phyloP scores from a whole-genome alignment of 2,329 filamentous ascomycete species.

The Pyrenophora seminiperda region DNA sequence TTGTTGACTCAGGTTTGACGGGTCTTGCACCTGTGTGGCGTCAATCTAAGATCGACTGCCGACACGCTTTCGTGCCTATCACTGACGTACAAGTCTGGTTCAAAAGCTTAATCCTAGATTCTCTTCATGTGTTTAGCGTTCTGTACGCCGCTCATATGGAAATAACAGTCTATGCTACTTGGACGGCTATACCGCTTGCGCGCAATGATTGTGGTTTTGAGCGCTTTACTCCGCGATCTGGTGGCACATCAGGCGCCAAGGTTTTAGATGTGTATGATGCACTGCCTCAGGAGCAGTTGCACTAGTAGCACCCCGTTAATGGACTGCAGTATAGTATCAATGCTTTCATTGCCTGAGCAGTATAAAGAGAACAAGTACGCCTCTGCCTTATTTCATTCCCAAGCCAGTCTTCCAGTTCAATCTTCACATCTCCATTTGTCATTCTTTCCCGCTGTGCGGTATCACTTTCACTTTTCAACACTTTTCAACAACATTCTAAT shows the following conservation, averaged over 20 bases:
- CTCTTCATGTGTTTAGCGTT: not conserved
- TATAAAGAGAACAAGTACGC: conserved; percentile 2
- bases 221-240: conserved; percentile 5
- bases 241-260: conserved; percentile 6
- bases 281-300: conserved; percentile 9
- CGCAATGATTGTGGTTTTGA: conserved; percentile 6
- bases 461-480: conserved; percentile 20
- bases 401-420: conserved; percentile 22
- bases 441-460: conserved; percentile 24
- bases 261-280: conserved; percentile 11
- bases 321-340: conserved; percentile 2
- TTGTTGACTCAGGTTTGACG: conserved; percentile 2
- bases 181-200: not conserved
- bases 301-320: not conserved
- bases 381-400: conserved; percentile 1
- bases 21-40: not conserved
- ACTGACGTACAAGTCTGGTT: not conserved
- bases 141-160: not conserved
- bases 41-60: not conserved
- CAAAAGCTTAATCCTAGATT: not conserved
- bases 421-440: conserved; percentile 17
- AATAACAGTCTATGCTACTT: not conserved
- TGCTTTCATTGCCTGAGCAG: not conserved
- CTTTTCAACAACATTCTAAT: conserved; percentile 3
- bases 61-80: not conserved